phyloP scores from a whole-genome alignment of 2,329 filamentous ascomycete species.

The Aureobasidium sp. region DNA sequence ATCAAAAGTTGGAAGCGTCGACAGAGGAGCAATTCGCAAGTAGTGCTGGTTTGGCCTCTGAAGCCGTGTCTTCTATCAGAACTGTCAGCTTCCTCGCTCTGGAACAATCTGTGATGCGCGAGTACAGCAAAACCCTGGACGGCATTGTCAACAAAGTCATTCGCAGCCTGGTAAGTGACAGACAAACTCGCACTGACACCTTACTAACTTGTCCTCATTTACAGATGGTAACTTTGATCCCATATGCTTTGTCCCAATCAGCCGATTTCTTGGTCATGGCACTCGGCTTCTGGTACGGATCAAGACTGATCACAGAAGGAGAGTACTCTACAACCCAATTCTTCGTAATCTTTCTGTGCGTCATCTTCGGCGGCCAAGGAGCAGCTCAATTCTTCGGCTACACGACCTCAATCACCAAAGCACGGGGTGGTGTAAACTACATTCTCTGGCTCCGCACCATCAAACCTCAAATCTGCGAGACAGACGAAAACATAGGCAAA shows the following conservation, averaged over 20 bases:
- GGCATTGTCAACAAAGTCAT: constrained; percentile 23
- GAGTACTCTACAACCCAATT: constrained; percentile 38
- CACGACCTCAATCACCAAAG: constrained; percentile 35
- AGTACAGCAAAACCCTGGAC: constrained; percentile 25
- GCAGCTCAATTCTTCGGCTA: constrained; percentile 63
- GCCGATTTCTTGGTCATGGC: constrained; percentile 28
- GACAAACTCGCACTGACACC: not conserved
- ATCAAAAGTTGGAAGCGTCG: constrained; percentile 27
- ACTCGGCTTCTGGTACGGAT: constrained; percentile 33
- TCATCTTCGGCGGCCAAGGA: constrained; percentile 60
- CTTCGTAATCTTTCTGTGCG: constrained; percentile 57
- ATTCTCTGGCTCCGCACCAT: constrained; percentile 38
- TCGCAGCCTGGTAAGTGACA: constrained; percentile 14
- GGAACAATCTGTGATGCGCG: constrained; percentile 25
- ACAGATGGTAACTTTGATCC: constrained; percentile 2
- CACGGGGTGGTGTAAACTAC: constrained; percentile 35
- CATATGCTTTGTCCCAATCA: constrained; percentile 29
- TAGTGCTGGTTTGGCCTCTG: constrained; percentile 31
- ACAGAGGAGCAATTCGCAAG: constrained; percentile 26
- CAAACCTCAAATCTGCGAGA: constrained; percentile 28
- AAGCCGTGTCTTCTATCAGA: constrained; percentile 29
- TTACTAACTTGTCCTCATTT: not conserved
- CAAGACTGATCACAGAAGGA: constrained; percentile 26
- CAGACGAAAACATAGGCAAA: constrained; percentile 25
- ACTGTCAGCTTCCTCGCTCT: constrained; percentile 30